phyloP scores from a whole-genome alignment of 805 yeast genomes.

The Lipomyces kockii region DNA sequence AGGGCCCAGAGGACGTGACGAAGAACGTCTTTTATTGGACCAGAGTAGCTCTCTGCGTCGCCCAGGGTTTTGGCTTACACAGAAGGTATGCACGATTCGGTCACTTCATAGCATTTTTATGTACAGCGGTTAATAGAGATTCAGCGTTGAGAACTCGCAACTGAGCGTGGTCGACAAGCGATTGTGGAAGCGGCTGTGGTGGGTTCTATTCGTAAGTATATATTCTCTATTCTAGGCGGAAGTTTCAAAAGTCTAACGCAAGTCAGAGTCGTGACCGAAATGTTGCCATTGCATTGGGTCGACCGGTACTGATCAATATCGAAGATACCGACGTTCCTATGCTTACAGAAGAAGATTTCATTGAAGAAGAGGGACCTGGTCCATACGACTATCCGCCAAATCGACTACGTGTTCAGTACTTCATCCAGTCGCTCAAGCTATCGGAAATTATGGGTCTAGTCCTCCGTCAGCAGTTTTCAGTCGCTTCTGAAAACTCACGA shows the following conservation, averaged over 20 bases:
- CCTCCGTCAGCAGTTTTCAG: constrained; percentile 69
- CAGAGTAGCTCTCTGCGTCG: constrained; percentile 67
- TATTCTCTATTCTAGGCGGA: neutral
- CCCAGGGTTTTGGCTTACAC: constrained; percentile 79
- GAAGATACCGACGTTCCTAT: constrained; percentile 79
- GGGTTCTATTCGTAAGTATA: constrained; percentile 63
- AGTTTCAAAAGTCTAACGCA: neutral
- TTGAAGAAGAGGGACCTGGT: constrained; percentile 54
- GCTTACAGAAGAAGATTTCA: constrained; percentile 68
- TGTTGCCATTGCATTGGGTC: constrained; percentile 72
- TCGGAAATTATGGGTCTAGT: constrained; percentile 74
- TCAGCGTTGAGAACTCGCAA: constrained; percentile 46
- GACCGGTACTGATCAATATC: constrained; percentile 69
- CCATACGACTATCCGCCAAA: constrained; percentile 53
- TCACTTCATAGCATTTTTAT: neutral
- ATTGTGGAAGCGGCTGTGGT: constrained; percentile 72
- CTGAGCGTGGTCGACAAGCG: constrained; percentile 52
- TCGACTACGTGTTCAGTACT: constrained; percentile 57
- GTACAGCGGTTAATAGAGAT: neutral
- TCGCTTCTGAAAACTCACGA: constrained; percentile 62
- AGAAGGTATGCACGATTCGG: constrained; percentile 46
- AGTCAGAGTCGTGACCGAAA: constrained; percentile 59
- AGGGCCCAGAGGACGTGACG: constrained; percentile 70
- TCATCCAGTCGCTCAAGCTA: constrained; percentile 66
- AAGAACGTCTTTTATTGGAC: constrained; percentile 73